Base-by-base conservation (phyloP, 83 land plant genomes). In the Diphasiastrum complanatum region DNA sequence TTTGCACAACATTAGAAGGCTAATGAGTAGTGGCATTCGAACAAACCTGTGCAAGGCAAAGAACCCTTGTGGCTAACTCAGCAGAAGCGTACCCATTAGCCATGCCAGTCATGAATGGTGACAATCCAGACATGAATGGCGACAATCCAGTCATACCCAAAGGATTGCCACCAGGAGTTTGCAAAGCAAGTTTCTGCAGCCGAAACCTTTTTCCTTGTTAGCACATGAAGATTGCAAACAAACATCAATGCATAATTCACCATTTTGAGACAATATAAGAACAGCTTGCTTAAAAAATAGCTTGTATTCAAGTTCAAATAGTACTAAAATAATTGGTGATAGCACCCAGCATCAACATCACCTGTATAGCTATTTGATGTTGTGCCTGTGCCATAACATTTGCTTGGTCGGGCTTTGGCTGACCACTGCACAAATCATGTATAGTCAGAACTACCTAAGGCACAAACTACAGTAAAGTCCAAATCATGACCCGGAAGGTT, bases 331-430 rank as follows among this genome's bases (percentile, higher is more conserved):
- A 6, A 49, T 5, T 12, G 51, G 19, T 49, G 6, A 5, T 49
- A 10, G 51, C 5, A 19, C 51, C 5, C 18, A 56, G 16, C 30
- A 28, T 24, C 40, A 5, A 33, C 10, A 18, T 48, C 69, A 85
- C 90, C 85, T 89, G 96, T 22, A 85, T 56, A 26, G 91, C 96
- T 48, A 89, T 81, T 31, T 90, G 96, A 68, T 90, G 92, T 58
- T 90, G 96, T 16, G 88, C 96, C 48, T 90, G 96, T 22, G 75
- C 75, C 55, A 90, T 68, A 0, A 89, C 79, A 50, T 60, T 71
- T 41, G 78, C 90, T 47, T 89, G 90, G 56, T 89, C 96, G 40
- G 95, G 71, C 68, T 80, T 89, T 26, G 74, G 56, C 60, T 88
- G 89, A 45, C 82, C 85, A 63, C 61, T 79, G 76, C 68, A 55